Evolutionary conservation across 1,284 basidiomycete species (phyloP).

Genomic region (Volvariella volvacea): DNA sequence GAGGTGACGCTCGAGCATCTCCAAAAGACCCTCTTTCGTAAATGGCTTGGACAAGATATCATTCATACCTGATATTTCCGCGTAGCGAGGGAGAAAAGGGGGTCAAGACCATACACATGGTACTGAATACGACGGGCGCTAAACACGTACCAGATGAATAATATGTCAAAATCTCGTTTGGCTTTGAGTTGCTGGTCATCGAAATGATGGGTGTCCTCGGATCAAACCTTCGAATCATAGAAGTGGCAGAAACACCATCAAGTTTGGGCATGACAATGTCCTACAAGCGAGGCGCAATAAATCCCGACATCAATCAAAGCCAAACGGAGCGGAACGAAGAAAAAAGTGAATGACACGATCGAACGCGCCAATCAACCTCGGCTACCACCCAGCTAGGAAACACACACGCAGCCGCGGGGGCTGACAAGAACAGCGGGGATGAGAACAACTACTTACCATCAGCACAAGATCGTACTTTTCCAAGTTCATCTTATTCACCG

Average conservation of each 20-base stretch:
- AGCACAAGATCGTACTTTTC: conserved; percentile 60
- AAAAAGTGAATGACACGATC: too few relatives aligned
- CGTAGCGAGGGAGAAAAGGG: conserved; percentile 5
- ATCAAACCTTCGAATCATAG: conserved; percentile 91
- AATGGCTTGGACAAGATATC: conserved; percentile 97
- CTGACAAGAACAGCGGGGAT: neutral
- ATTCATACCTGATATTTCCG: conserved; percentile 98
- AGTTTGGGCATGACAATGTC: conserved; percentile 95
- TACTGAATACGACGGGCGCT: neutral
- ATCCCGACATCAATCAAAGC: neutral
- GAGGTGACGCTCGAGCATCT: conserved; percentile 93
- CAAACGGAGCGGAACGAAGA: too few relatives aligned
- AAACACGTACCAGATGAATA: conserved; percentile 58
- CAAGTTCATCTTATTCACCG: conserved; percentile 94
- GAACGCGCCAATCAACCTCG: too few relatives aligned
- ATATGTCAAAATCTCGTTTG: conserved; percentile 89
- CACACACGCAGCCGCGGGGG: neutral
- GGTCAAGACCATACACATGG: neutral
- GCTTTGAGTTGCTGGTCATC: conserved; percentile 93
- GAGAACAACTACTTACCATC: neutral
- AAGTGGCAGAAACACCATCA: conserved; percentile 87
- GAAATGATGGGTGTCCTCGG: conserved; percentile 93
- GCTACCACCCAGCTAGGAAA: neutral
- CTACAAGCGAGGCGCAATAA: conserved; percentile 28
- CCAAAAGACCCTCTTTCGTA: conserved; percentile 84